A percentile compares a stretch with the other conserved stretches of the same genome.
phyloP scores from a whole-genome alignment of 2,329 filamentous ascomycete species.

The Westerdykella aurantiaca region DNA sequence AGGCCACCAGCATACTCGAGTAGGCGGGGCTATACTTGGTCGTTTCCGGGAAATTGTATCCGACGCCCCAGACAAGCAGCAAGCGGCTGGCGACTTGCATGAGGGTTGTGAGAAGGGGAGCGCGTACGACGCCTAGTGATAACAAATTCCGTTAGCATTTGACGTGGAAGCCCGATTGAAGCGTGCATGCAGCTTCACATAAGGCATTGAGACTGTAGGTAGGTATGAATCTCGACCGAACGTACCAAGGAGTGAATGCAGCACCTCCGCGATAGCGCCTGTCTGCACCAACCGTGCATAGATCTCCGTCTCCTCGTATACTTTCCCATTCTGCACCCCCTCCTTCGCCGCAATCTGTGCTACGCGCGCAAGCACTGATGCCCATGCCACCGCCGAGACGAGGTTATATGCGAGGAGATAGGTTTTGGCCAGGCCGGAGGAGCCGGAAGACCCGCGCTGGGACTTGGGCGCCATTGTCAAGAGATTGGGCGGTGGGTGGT shows the following conservation, averaged over 20 bases:
- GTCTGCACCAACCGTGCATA: constrained; percentile 80
- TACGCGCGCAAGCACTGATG: constrained; percentile 66
- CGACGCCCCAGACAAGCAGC: constrained; percentile 82
- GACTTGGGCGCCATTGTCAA: constrained; percentile 17
- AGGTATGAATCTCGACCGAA: background rate
- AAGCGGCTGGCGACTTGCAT: constrained; percentile 88
- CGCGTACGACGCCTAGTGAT: constrained; percentile 68
- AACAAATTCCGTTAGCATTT: background rate
- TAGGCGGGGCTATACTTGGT: constrained; percentile 57
- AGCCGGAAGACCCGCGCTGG: constrained; percentile 2
- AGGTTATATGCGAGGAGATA: constrained; percentile 88
- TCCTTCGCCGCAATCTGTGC: constrained; percentile 45
- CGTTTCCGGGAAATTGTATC: constrained; percentile 65
- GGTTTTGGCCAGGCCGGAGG: constrained; percentile 18
- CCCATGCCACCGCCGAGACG: constrained; percentile 71
- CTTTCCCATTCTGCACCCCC: constrained; percentile 38
- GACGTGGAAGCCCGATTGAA: background rate
- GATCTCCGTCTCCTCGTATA: constrained; percentile 58
- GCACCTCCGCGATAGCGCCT: constrained; percentile 71
- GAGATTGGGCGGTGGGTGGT: background rate
- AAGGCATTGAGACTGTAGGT: background rate
- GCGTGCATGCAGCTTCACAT: background rate
- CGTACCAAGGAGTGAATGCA: constrained; percentile 72
- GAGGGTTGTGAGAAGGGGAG: constrained; percentile 74
- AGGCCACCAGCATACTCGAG: constrained; percentile 74